Conservation (phyloP, 805 yeast species). For the Suhomyces sp. region DNA sequence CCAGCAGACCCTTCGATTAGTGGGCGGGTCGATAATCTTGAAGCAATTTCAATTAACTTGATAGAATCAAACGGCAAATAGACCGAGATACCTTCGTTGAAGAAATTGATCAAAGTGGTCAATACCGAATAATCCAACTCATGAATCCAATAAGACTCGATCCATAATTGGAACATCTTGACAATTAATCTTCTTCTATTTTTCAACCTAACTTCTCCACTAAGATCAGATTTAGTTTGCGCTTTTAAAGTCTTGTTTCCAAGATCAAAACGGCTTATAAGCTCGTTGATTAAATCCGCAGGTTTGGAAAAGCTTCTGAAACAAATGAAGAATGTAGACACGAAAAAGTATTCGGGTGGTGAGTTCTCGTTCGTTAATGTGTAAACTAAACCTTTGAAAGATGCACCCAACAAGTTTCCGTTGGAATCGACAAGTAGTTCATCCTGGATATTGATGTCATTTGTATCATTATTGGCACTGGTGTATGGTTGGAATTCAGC, state of each 20-base stretch:
- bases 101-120: conserved; percentile 71
- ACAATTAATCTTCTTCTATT: conserved; percentile 66
- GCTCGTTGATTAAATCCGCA: conserved; percentile 61
- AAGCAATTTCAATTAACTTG: conserved; percentile 58
- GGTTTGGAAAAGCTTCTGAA: conserved; percentile 71
- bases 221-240: conserved; percentile 14
- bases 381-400: conserved; percentile 64
- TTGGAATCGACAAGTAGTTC: conserved; percentile 54
- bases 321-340: conserved; percentile 72
- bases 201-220: conserved; percentile 38
- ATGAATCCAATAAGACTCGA: conserved; percentile 85
- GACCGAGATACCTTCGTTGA: conserved; percentile 69
- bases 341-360: conserved; percentile 64
- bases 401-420: conserved; percentile 61
- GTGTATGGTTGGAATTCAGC: conserved; percentile 37
- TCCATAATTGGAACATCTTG: conserved; percentile 74
- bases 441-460: conserved; percentile 20
- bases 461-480: conserved; percentile 11
- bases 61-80: conserved; percentile 65
- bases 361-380: conserved; percentile 63
- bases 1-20: conserved; percentile 40
- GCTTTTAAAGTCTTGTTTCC: conserved; percentile 24
- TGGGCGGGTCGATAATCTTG: conserved; percentile 55
- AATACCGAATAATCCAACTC: conserved; percentile 56
- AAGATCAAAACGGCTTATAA: conserved; percentile 64